Conservation (phyloP, 768 basidiomycete species). For the Termitomyces sp. region DNA sequence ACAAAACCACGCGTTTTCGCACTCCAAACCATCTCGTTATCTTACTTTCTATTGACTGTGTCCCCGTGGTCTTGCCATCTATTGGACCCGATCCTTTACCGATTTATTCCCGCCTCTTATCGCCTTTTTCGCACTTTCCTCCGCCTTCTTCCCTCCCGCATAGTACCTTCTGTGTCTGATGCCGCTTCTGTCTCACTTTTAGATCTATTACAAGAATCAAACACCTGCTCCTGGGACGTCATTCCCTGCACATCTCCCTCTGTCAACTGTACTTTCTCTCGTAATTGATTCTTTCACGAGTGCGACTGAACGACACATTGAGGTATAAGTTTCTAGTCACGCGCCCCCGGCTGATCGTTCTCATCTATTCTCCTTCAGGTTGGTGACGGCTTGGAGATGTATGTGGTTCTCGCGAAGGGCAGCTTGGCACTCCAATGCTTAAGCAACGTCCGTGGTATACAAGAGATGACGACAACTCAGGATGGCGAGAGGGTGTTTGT, state of each 20-base stretch:
- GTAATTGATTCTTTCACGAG: conserved; percentile 96
- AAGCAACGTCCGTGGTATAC: conserved; percentile 45
- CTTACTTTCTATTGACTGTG: conserved; percentile 4
- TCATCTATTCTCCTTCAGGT: conserved; percentile 44
- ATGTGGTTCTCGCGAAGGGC: conserved; percentile 71
- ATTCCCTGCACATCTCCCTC: conserved; percentile 78
- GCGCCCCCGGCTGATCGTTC: conserved; percentile 7
- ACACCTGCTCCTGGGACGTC: conserved; percentile 61
- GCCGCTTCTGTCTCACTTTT: conserved; percentile 18
- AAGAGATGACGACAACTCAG: conserved; percentile 55
- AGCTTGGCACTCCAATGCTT: conserved; percentile 51
- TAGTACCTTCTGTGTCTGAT: conserved; percentile 14
- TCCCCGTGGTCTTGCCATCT: conserved; percentile 12
- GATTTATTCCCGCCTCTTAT: conserved; percentile 35
- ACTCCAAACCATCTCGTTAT: conserved; percentile 15
- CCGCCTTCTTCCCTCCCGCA: background rate
- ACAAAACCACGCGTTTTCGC: conserved; percentile 7
- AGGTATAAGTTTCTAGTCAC: conserved; percentile 44
- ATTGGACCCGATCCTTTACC: conserved; percentile 36
- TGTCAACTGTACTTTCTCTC: conserved; percentile 73
- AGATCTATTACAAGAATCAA: conserved; percentile 99
- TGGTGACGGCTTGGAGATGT: conserved; percentile 93
- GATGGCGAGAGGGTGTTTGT: conserved; percentile 77
- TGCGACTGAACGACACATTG: conserved; percentile 97
- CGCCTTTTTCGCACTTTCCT: conserved; percentile 13